These are phyloP conservation scores for Hanseniaspora osmophila DNA, from an alignment of 805 yeast species.

Conservation along the genomic window DNA sequence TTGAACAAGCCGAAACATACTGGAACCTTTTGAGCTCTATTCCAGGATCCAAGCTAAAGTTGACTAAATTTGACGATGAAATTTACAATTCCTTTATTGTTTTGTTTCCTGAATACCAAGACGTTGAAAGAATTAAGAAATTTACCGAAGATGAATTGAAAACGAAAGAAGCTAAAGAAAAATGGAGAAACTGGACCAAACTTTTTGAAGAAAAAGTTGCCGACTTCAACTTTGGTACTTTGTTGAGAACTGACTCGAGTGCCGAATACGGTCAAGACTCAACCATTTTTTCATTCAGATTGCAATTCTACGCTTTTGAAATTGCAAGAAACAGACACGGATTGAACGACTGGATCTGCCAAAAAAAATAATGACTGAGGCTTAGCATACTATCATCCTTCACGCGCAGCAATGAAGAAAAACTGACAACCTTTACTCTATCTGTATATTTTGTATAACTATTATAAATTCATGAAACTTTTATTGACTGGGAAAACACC, in stretches of 20 bases:
- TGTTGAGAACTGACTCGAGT: slow-evolving; percentile 57
- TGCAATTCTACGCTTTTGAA: slow-evolving; percentile 91
- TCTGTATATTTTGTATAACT: too few relatives aligned
- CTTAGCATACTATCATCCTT: too few relatives aligned
- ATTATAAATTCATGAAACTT: too few relatives aligned
- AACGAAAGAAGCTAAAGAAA: slow-evolving; percentile 60
- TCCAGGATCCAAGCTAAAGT: slow-evolving; percentile 65
- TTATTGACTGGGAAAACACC: neutral
- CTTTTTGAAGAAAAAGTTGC: slow-evolving; percentile 67
- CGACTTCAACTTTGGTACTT: slow-evolving; percentile 91
- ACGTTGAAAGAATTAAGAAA: slow-evolving; percentile 38
- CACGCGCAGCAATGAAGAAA: too few relatives aligned
- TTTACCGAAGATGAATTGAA: slow-evolving; percentile 75
- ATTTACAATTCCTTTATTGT: slow-evolving; percentile 45
- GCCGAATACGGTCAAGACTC: slow-evolving; percentile 71
- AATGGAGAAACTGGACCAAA: slow-evolving; percentile 83
- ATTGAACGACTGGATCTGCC: slow-evolving; percentile 67
- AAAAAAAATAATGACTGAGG: neutral
- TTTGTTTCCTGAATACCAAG: slow-evolving; percentile 80
- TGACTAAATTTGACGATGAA: slow-evolving; percentile 60
- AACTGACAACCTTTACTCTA: too few relatives aligned
- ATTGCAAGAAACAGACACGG: slow-evolving; percentile 85
- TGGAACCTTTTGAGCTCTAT: slow-evolving; percentile 66
- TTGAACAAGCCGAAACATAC: slow-evolving; percentile 86
- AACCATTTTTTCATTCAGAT: slow-evolving; percentile 81